Conservation (phyloP, 2,329 filamentous ascomycete genomes). For the Phyllosticta paracitricarpa region DNA sequence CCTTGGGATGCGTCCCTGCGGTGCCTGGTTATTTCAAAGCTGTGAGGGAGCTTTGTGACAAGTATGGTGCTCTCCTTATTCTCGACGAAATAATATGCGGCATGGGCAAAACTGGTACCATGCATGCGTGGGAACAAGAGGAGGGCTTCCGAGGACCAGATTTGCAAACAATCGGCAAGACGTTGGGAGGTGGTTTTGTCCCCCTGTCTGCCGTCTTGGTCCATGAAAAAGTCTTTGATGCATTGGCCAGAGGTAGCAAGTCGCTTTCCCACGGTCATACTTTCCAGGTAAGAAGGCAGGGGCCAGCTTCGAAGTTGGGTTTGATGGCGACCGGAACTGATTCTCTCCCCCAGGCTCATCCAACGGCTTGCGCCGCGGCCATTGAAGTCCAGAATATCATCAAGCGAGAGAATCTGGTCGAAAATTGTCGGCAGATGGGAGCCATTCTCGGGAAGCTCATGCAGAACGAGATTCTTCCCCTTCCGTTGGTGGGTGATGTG, state of each 20-base stretch:
- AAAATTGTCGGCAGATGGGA: slow-evolving; percentile 3
- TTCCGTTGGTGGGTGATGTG: slow-evolving; percentile 5
- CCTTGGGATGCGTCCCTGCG: slow-evolving; percentile 43
- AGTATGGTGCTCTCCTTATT: slow-evolving; percentile 46
- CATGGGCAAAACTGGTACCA: slow-evolving; percentile 20
- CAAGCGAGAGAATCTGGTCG: background rate
- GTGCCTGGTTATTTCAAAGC: slow-evolving; percentile 46
- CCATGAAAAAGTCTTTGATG: slow-evolving; percentile 4
- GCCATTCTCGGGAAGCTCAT: background rate
- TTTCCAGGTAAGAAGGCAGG: slow-evolving; percentile 1
- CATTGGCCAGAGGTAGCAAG: slow-evolving; percentile 1
- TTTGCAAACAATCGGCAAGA: slow-evolving; percentile 6
- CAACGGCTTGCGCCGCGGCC: slow-evolving; percentile 7
- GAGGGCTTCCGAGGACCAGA: slow-evolving; percentile 6
- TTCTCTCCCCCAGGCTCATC: background rate
- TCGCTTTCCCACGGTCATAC: slow-evolving; percentile 6
- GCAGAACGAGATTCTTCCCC: slow-evolving; percentile 2
- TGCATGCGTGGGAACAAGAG: slow-evolving; percentile 20
- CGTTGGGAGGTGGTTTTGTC: slow-evolving; percentile 5
- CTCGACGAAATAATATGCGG: slow-evolving; percentile 33
- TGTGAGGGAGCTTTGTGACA: slow-evolving; percentile 44
- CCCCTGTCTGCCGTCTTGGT: slow-evolving; percentile 7
- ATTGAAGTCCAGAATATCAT: slow-evolving; percentile 9
- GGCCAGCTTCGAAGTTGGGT: background rate
- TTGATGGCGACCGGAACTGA: background rate